Conservation (phyloP, 2,329 filamentous ascomycete genomes). For the Alternaria sp. region DNA sequence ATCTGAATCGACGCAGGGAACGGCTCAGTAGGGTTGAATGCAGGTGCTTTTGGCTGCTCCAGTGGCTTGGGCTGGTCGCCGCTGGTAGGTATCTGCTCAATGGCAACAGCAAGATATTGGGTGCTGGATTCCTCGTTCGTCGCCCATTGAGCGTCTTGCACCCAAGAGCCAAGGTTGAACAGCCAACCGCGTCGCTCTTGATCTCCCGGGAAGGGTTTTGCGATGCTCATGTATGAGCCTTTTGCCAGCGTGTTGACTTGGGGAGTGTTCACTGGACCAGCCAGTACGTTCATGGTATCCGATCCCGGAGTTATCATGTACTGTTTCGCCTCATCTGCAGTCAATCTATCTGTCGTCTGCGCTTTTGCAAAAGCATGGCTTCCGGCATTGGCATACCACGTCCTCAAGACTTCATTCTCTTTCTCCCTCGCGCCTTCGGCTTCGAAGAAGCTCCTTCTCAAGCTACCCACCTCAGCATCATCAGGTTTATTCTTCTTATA, state of each 20-base stretch:
- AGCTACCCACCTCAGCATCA: constrained; percentile 31
- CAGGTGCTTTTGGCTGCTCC: constrained; percentile 49
- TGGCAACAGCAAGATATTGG: constrained; percentile 64
- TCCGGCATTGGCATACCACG: constrained; percentile 60
- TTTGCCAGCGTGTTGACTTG: constrained; percentile 51
- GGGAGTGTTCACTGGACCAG: constrained; percentile 58
- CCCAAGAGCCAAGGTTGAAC: constrained; percentile 61
- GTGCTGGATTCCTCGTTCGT: constrained; percentile 50
- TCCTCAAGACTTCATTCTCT: constrained; percentile 57
- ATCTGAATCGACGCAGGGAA: constrained; percentile 63
- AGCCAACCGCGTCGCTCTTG: constrained; percentile 57
- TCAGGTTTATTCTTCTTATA: background rate
- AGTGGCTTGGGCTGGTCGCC: constrained; percentile 33
- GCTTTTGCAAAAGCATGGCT: constrained; percentile 50
- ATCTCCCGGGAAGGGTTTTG: constrained; percentile 42
- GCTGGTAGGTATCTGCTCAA: constrained; percentile 33
- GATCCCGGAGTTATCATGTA: constrained; percentile 52
- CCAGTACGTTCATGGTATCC: constrained; percentile 52
- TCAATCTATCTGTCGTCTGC: constrained; percentile 50
- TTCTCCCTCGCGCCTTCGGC: constrained; percentile 48
- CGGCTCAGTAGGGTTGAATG: constrained; percentile 58
- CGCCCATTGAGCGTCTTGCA: constrained; percentile 58
- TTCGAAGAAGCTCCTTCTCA: constrained; percentile 54
- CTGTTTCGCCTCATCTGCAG: constrained; percentile 42
- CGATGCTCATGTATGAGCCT: constrained; percentile 53